These are phyloP conservation scores for Diaporthe amygdali DNA, from an alignment of 2,329 filamentous ascomycete species.

Conservation along the genomic window DNA sequence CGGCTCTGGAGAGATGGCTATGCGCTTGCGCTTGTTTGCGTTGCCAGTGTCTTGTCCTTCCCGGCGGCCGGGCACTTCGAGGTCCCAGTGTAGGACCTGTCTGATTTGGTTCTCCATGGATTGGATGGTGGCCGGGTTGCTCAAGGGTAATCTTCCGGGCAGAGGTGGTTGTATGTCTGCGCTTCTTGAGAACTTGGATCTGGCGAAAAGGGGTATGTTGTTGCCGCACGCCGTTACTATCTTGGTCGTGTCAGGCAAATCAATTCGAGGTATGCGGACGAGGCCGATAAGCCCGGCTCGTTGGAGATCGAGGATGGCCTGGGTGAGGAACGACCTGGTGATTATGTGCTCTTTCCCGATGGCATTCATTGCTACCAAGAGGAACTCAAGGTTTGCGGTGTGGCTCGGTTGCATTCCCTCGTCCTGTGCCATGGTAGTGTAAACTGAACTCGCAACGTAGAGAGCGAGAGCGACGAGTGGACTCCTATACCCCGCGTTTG, in stretches of 20 bases:
- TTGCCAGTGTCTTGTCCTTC: conserved; percentile 29
- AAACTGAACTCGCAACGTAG: conserved; percentile 85
- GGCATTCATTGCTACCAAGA: conserved; percentile 79
- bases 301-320: conserved; percentile 83
- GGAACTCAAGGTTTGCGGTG: conserved; percentile 68
- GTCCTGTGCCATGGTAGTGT: conserved; percentile 77
- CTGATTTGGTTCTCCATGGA: not conserved
- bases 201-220: conserved; percentile 54
- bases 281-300: conserved; percentile 25
- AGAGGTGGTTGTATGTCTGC: conserved; percentile 46
- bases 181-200: conserved; percentile 48
- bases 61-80: conserved; percentile 60
- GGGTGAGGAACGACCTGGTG: conserved; percentile 83
- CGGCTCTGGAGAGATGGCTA: conserved; percentile 15
- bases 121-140: conserved; percentile 34
- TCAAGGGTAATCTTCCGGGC: conserved; percentile 50
- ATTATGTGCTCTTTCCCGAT: conserved; percentile 76
- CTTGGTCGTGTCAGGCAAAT: conserved; percentile 32
- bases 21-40: conserved; percentile 23
- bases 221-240: conserved; percentile 31
- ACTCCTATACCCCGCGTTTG: conserved; percentile 70
- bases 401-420: conserved; percentile 57
- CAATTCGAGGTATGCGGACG: conserved; percentile 21
- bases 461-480: conserved; percentile 82
- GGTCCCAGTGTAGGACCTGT: conserved; percentile 54